A percentile compares a stretch with the other conserved stretches of the same genome.
Evolutionary conservation across 2,329 filamentous ascomycete genomes (phyloP).

Genomic region (Xylariomycetidae sp.): DNA sequence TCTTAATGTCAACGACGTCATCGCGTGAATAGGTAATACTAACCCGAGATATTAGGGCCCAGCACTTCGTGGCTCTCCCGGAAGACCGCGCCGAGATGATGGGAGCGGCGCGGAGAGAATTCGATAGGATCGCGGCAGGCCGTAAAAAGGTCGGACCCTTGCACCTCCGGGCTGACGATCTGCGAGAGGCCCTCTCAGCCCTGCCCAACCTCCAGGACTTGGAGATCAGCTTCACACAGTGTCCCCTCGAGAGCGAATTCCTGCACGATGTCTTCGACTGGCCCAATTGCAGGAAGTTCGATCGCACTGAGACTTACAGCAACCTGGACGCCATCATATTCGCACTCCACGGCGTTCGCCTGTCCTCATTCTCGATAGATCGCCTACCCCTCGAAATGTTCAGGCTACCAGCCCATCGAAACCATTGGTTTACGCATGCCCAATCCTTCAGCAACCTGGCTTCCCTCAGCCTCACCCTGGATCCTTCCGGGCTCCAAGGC

Average conservation of each 20-base stretch:
- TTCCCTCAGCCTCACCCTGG: constrained; percentile 33
- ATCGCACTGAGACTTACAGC: constrained; percentile 31
- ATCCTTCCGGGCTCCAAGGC: constrained; percentile 31
- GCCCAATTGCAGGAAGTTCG: constrained; percentile 33
- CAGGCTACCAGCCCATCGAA: constrained; percentile 29
- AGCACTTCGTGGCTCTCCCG: constrained; percentile 32
- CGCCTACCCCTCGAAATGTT: constrained; percentile 38
- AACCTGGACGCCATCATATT: constrained; percentile 34
- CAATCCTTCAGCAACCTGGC: constrained; percentile 34
- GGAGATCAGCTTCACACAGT: constrained; percentile 34
- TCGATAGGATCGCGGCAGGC: constrained; percentile 29
- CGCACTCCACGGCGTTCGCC: constrained; percentile 29
- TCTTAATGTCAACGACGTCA: background rate
- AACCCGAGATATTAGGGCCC: constrained; percentile 21
- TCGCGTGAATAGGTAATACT: constrained; percentile 5
- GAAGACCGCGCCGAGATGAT: constrained; percentile 31
- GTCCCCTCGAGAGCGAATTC: constrained; percentile 32
- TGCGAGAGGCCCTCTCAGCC: constrained; percentile 33
- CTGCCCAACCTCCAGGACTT: constrained; percentile 35
- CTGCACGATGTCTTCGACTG: constrained; percentile 32
- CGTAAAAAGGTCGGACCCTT: constrained; percentile 30
- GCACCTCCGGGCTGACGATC: constrained; percentile 28
- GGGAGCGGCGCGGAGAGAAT: constrained; percentile 29
- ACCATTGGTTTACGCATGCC: constrained; percentile 36
- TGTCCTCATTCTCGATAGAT: constrained; percentile 35